Evolutionary conservation across 2,329 filamentous ascomycete genomes (phyloP).

Genomic region (Fusarium poae): DNA sequence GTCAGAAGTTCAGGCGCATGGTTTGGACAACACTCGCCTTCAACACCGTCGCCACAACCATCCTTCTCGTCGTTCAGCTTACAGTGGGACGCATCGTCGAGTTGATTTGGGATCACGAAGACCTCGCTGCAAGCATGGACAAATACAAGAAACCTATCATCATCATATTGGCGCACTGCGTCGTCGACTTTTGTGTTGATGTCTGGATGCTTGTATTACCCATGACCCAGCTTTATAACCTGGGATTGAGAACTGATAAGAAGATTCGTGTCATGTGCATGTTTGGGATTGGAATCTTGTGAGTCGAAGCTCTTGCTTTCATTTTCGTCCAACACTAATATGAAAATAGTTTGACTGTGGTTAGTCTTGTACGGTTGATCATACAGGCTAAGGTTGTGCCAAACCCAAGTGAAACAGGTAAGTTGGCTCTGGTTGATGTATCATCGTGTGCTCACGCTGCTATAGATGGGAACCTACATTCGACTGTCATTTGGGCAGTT

Average conservation of each 20-base stretch:
- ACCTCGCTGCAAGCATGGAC: fast-evolving
- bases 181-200: slow-evolving; percentile 8
- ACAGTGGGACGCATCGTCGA: background rate
- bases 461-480: background rate
- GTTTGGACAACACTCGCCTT: background rate
- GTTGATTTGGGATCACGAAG: background rate
- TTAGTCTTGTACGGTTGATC: slow-evolving; percentile 1
- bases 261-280: slow-evolving; percentile 10
- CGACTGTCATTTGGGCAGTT: background rate
- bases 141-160: fast-evolving
- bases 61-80: background rate
- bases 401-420: slow-evolving; percentile 1
- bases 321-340: background rate
- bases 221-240: slow-evolving; percentile 18
- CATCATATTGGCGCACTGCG: background rate
- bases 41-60: fast-evolving
- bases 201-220: slow-evolving; percentile 30
- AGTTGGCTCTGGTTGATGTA: background rate
- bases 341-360: background rate
- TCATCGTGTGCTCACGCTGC: background rate
- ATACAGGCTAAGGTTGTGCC: slow-evolving; percentile 1
- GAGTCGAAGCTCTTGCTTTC: background rate
- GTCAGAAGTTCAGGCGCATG: background rate
- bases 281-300: slow-evolving; percentile 23
- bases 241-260: background rate